Percentiles rank a stretch among this genome's conserved stretches.
These are phyloP conservation scores for Lentinula guzmanii DNA, from an alignment of 768 basidiomycete species.

Conservation along the genomic window DNA sequence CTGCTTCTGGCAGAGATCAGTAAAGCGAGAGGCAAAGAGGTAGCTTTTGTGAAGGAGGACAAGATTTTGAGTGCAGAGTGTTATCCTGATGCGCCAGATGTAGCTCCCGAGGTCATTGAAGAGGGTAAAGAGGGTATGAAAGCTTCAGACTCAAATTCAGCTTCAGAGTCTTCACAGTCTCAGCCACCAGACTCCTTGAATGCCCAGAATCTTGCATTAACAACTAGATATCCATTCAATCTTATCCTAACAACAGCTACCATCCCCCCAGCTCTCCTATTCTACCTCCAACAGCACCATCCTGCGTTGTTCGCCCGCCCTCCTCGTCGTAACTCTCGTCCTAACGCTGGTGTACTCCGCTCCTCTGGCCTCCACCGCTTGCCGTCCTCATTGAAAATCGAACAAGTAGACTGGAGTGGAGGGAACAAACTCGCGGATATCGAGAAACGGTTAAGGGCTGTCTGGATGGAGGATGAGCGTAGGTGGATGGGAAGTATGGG, in stretches of 20 bases:
- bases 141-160: neutral
- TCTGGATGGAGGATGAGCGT: constrained; percentile 62
- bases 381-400: constrained; percentile 61
- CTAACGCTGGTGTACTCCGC: constrained; percentile 34
- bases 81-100: constrained; percentile 14
- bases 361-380: constrained; percentile 79
- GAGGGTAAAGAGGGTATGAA: neutral
- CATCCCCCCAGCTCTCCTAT: constrained; percentile 69
- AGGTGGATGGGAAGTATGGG: constrained; percentile 6
- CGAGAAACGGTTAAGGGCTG: constrained; percentile 60
- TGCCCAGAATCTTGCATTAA: constrained; percentile 8
- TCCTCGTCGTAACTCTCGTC: neutral
- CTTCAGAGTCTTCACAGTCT: neutral
- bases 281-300: constrained; percentile 58
- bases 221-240: constrained; percentile 67
- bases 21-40: constrained; percentile 46
- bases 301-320: constrained; percentile 49
- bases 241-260: constrained; percentile 82
- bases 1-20: constrained; percentile 67
- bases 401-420: constrained; percentile 71
- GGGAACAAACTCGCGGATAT: constrained; percentile 81
- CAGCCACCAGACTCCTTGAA: constrained; percentile 8
- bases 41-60: constrained; percentile 24
- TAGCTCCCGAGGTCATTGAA: neutral
- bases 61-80: constrained; percentile 14